phyloP scores from a whole-genome alignment of 2,329 filamentous ascomycete species.

The Rhinocladiella similis region DNA sequence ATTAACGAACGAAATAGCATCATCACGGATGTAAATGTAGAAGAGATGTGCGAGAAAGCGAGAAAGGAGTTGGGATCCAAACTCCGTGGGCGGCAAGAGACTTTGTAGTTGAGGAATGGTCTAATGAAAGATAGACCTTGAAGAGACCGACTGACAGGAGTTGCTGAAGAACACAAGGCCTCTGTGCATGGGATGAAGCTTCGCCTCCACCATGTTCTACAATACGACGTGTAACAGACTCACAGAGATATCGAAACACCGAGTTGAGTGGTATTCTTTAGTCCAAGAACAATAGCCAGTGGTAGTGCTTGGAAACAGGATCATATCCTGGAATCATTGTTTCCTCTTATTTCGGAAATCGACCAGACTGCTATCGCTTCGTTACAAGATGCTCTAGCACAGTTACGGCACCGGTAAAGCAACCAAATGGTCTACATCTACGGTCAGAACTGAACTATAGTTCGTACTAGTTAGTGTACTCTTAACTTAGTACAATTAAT shows the following conservation, averaged over 20 bases:
- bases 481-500: too few species aligned
- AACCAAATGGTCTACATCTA: background rate
- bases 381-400: background rate
- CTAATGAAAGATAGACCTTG: background rate
- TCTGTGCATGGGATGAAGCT: background rate
- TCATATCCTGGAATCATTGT: background rate
- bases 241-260: background rate
- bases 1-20: conserved; percentile 34
- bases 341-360: background rate
- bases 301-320: background rate
- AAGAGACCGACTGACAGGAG: background rate
- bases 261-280: background rate
- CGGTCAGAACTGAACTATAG: background rate
- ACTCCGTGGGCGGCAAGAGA: conserved; percentile 5
- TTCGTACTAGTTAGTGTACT: too few species aligned
- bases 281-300: background rate
- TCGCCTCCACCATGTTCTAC: background rate
- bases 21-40: conserved; percentile 29
- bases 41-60: conserved; percentile 32
- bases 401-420: background rate
- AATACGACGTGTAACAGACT: background rate
- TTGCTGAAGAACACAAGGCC: background rate
- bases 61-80: conserved; percentile 23
- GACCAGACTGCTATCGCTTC: background rate
- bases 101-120: background rate